Base-by-base conservation (phyloP, 2,329 filamentous ascomycete species). In the Microdochium trichocladiopsis region DNA sequence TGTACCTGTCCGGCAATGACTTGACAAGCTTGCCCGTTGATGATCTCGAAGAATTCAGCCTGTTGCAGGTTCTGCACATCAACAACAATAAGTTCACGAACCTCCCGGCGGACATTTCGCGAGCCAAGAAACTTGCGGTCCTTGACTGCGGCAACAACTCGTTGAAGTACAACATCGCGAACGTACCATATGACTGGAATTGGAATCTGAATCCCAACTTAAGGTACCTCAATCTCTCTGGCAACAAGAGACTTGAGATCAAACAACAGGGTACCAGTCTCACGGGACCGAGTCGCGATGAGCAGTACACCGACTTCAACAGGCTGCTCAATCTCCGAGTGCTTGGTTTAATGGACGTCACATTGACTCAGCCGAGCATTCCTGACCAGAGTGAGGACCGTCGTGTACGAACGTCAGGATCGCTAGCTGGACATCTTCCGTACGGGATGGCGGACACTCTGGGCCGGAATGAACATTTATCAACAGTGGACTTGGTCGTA, bases 151-250 rank as follows among this genome's bases (percentile, higher is more conserved):
- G 92, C 55, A 96, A 89, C 76, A 99, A 99, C 65, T 85, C 83
- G 22, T 76, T 99, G 53, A 99, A 97, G 69, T 99, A 99, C 79
- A 99, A 99, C 66, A 95, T 99, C 48, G 94, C 91, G 25, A 99
- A 99, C 64, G 96, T 95, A 78, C 94, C 93, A 0, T 99, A 99
- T 66, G 94, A 99, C 66, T 99, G 94, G 94, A 99, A 99, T 63
- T 99, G 94, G 94, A 97, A 97, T 64, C 89, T 94, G 78, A 99
- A 99, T 63, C 90, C 88, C 49, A 95, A 96, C 61, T 74, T 99
- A 58, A 88, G 92, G 57, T 99, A 95, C 64, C 84, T 99, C 56
- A 99, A 97, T 64, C 77, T 99, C 63, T 97, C 93, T 1, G 94
- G 94, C 50, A 99, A 99, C 73, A 96, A 96, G 69, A 85, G 93